Evolutionary conservation across 495 filamentous ascomycete species (phyloP).

Genomic region (Aspergillus olivimuriae): DNA sequence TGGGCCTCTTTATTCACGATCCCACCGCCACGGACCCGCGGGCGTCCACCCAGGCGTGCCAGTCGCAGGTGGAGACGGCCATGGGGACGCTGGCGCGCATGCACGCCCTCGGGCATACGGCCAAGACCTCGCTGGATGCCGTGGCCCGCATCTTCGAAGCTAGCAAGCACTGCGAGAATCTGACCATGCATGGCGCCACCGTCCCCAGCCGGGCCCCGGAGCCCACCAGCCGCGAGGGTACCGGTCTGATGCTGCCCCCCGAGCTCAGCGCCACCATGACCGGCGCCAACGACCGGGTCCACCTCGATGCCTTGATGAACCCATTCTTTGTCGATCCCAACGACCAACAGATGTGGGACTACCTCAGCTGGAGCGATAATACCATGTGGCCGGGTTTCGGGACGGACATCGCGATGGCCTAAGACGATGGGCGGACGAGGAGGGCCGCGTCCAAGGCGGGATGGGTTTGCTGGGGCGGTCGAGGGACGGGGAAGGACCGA

Average conservation of each 20-base stretch:
- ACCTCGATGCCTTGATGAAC: background rate
- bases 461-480: too few species aligned
- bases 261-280: background rate
- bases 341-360: constrained; percentile 26
- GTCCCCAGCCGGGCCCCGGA: constrained; percentile 8
- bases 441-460: too few species aligned
- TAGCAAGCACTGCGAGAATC: constrained; percentile 5
- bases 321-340: constrained; percentile 12
- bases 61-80: constrained; percentile 53
- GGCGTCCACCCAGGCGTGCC: constrained; percentile 35
- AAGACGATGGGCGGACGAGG: too few species aligned
- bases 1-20: constrained; percentile 46
- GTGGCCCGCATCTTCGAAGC: constrained; percentile 60
- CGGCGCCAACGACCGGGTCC: background rate
- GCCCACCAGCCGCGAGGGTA: background rate
- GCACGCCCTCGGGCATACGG: constrained; percentile 58
- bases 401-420: too few species aligned
- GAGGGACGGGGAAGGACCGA: too few species aligned
- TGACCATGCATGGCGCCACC: background rate
- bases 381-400: constrained; percentile 15
- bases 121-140: constrained; percentile 55
- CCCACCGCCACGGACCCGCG: constrained; percentile 33
- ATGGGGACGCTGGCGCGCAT: constrained; percentile 58
- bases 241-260: background rate
- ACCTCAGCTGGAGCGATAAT: constrained; percentile 20